Percentiles rank a stretch among this genome's conserved stretches.
phyloP scores from a whole-genome alignment of 768 basidiomycete genomes.

The Suillus bovinus region DNA sequence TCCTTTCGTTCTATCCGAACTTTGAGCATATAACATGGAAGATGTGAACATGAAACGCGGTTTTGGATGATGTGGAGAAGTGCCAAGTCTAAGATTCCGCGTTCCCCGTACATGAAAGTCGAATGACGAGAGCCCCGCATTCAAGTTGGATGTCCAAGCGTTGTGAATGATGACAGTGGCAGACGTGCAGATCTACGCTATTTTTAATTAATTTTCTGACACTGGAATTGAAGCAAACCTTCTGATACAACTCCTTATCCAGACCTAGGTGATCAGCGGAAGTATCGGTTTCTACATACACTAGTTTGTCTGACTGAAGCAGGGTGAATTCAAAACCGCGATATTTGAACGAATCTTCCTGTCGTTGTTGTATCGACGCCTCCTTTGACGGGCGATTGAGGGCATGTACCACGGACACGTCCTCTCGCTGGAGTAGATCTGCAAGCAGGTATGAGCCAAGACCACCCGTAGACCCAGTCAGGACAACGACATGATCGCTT shows the following conservation, averaged over 20 bases:
- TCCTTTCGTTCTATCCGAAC: constrained; percentile 29
- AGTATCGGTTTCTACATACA: constrained; percentile 36
- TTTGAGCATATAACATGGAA: constrained; percentile 36
- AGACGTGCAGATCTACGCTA: constrained; percentile 30
- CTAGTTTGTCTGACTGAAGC: constrained; percentile 33
- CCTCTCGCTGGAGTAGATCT: constrained; percentile 22
- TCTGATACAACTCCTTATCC: constrained; percentile 18
- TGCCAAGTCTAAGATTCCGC: constrained; percentile 36
- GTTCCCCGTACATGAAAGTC: constrained; percentile 41
- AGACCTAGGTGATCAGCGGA: constrained; percentile 32
- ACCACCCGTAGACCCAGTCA: constrained; percentile 44
- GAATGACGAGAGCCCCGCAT: constrained; percentile 41
- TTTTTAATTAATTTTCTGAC: neutral
- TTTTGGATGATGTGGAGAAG: constrained; percentile 24
- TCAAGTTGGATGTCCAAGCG: constrained; percentile 49
- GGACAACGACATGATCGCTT: constrained; percentile 27
- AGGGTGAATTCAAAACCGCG: constrained; percentile 30
- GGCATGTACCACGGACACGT: constrained; percentile 33
- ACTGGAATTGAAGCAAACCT: constrained; percentile 8
- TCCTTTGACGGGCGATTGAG: constrained; percentile 31
- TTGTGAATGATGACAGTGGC: constrained; percentile 42
- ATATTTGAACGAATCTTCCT: constrained; percentile 29
- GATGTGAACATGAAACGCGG: constrained; percentile 42
- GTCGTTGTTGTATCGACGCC: constrained; percentile 25
- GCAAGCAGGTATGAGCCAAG: constrained; percentile 39